Base-by-base conservation (phyloP, 441 rosid genomes). In the Arabidopsis lyrata region DNA sequence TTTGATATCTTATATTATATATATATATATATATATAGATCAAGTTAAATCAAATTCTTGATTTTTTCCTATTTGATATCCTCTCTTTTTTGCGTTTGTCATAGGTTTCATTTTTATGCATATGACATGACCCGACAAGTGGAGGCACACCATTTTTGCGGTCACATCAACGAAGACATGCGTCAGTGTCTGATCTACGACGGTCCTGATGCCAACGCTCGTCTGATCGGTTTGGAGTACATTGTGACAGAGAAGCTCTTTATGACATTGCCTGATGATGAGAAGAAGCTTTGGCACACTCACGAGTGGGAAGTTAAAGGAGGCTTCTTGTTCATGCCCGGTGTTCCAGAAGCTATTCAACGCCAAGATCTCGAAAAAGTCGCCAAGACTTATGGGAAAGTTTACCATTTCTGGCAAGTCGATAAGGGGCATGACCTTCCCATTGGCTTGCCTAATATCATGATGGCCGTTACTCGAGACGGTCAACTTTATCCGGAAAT, bases 301-400 rank as follows among this genome's bases (percentile, higher is more conserved):
- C 97, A 88, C 52, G 88, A 87, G 78, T 89, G 63, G 66, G 96
- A 91, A 81, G 97, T 88, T 49, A 93, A 89, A 81, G 83, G 97
- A 29, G 96, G 91, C 6, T 44, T 80, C 22, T 70, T 91, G 58
- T 93, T 88, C 84, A 85, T 88, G 91, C 95, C 95, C 0, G 84
- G 89, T 7, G 75, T 88, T 15, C 90, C 95, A 0, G 91, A 88
- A 13, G 81, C 81, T 0, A 74, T 85, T 2, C 77, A 89, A 78
- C 81, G 90, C 13, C 81, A 73, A 76, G 97, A 88, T 45, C 83
- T 91, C 4, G 92, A 84, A 27, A 89, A 83, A 72, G 85, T 88
- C 0, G 80, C 82, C 32, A 88, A 84, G 74, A 89, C 93, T 14
- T 89, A 87, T 16, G 96, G 93, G 1, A 86, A 90, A 79, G 83